Evolutionary conservation across 331 rosid genomes (phyloP).

Genomic region (Pyracantha coccinea): DNA sequence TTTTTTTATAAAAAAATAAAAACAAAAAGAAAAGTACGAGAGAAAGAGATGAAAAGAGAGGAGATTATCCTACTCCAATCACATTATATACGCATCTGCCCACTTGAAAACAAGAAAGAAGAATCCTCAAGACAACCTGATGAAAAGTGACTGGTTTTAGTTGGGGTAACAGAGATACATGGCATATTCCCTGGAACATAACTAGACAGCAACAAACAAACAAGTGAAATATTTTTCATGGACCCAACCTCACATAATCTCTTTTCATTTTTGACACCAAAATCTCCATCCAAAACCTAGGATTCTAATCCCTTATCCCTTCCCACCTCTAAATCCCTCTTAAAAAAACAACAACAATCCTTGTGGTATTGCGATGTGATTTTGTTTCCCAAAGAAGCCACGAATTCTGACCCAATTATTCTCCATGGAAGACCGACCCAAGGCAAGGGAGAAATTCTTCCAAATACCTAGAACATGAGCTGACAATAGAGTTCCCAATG

Average conservation of each 20-base stretch:
- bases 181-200: slow-evolving; percentile 11
- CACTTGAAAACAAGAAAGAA: not conserved
- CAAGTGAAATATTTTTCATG: slow-evolving; percentile 11
- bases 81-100: not conserved
- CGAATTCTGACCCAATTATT: slow-evolving; percentile 11
- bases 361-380: slow-evolving; percentile 12
- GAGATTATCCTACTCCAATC: too few species aligned
- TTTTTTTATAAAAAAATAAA: too few species aligned
- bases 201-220: slow-evolving; percentile 22
- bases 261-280: slow-evolving; percentile 7
- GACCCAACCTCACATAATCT: slow-evolving; percentile 1
- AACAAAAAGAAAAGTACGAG: too few species aligned
- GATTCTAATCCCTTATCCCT: slow-evolving; percentile 31
- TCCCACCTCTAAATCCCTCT: not conserved
- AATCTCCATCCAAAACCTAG: slow-evolving; percentile 41
- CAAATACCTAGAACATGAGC: too few species aligned
- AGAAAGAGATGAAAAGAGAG: too few species aligned
- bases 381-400: slow-evolving; percentile 23
- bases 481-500: too few species aligned
- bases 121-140: not conserved
- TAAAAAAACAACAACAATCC: not conserved
- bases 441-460: too few species aligned
- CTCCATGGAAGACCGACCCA: slow-evolving; percentile 5
- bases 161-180: not conserved
- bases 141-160: not conserved